Evolutionary conservation across 208 protist species (phyloP), one percentile per base, ranked within the genome.

Genomic region (Sergeia podlipaevii): DNA sequence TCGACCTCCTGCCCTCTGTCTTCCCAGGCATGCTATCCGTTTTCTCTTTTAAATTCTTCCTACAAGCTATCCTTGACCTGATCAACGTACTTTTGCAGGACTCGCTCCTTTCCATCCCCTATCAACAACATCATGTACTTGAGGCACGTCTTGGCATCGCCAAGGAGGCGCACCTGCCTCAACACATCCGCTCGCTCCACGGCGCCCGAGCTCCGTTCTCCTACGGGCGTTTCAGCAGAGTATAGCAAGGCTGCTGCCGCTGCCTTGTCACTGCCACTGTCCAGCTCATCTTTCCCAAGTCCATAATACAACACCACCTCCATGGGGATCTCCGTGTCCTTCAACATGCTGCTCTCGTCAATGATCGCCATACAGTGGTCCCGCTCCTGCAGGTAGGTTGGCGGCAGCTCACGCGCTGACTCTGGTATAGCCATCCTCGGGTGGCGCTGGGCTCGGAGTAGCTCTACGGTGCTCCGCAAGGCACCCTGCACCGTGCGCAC

Each of bases 111-210:
- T 2, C 68, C 69, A 21, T 82, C 68, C 10, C 71, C 68, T 27
- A 93, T 70, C 17, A 90, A 66, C 39, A 88, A 28, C 6, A 78
- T 39, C 26, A 88, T 51, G 34, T 89, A 89, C 13, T 79, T 80
- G 58, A 93, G 47, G 42, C 81, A 89, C 52, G 80, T 93, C 62
- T 93, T 93, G 18, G 72, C 80, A 21, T 88, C 81, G 0, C 78
- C 76, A 41, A 93, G 51, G n/a, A 85, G 37, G 20, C 69, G 78
- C 29, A 90, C 54, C 28, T 68, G 55, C 27, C 70, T 70, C 62
- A 87, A 65, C 49, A 89, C 66, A 23, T 77, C 70, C 41, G 57
- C 51, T 1, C 77, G 77, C 59, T 89, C 76, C 3, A 28, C 39
- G 13, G 4, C 45, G 13, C 57, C 28, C 28, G 13, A 32, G 24